Base-by-base conservation (phyloP, 23 red algal genomes). In the Gracilaria domingensis region DNA sequence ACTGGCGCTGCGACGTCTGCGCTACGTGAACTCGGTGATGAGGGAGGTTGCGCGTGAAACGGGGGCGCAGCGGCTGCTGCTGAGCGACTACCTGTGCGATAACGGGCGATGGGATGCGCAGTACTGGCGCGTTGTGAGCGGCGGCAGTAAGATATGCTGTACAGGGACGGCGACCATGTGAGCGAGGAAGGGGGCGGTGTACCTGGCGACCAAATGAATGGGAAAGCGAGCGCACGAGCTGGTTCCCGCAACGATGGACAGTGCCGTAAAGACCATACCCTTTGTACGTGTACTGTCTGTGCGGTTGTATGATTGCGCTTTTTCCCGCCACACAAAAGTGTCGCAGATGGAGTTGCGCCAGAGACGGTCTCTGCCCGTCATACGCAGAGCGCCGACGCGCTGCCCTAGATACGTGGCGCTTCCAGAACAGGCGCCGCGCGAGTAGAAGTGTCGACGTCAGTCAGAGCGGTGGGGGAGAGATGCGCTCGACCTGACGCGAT, bases 161-260 rank as follows among this genome's bases (percentile, higher is more conserved):
- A 82, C 48, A 21, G 78, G 24, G 78, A 82, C 26, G 62, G 78
- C 48, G 78, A 82, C 78, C 78, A 82, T 12, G 35, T 82, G 11
- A 82, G 78, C 26, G 78, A 59, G 21, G 33, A 33, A n/a, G 4
- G 78, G 78, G 12, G 54, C 78, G 25, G 54, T 82, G n/a, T 82
- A 82, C 26, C 78, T 82, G 3, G 78, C 78, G 6, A 39, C 59
- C 33, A 36, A 26, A 0, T 82, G 78, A 26, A 0, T 82, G 78
- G 78, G 53, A 82, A 53, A 62, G 54, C 25, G 78, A 82, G 28
- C 78, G 78, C 16, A 4, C 16, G 7, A 12, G 32, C 23, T 82
- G 36, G 54, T 82, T 82, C 14, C 78, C 78, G 42, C 50, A 8
- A 3, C 25, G 12, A 7, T 82, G 78, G 78, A 25, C 1, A 12